phyloP scores from a whole-genome alignment of 2,329 filamentous ascomycete genomes.

The Aspergillus carbonarius region DNA sequence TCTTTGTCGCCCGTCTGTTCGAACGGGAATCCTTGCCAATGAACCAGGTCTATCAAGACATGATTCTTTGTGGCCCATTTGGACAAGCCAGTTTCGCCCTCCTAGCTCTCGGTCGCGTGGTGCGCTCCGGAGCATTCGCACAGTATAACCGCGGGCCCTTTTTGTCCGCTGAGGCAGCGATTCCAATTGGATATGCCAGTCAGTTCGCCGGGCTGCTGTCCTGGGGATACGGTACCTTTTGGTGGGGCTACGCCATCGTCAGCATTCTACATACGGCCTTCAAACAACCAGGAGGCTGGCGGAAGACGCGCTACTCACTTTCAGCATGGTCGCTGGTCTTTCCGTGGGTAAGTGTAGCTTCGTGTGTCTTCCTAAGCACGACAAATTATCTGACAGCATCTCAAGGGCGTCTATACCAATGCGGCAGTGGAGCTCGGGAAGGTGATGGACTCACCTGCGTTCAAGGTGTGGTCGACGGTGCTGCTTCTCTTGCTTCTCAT shows the following conservation, averaged over 20 bases:
- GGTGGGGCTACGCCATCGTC: conserved; percentile 43
- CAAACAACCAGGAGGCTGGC: conserved; percentile 20
- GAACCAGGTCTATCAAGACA: conserved; percentile 36
- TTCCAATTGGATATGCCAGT: conserved; percentile 33
- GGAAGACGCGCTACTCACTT: conserved; percentile 29
- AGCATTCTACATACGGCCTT: conserved; percentile 32
- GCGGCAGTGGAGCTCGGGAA: conserved; percentile 39
- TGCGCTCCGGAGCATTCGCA: conserved; percentile 30
- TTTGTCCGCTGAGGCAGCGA: conserved; percentile 34
- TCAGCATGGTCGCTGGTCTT: conserved; percentile 41
- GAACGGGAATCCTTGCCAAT: conserved; percentile 21
- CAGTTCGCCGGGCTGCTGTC: conserved; percentile 39
- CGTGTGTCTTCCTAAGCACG: too few relatives aligned
- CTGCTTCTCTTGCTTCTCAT: conserved; percentile 37
- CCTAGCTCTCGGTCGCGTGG: conserved; percentile 37
- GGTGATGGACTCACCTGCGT: conserved; percentile 40
- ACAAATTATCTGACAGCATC: background rate
- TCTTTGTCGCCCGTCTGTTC: conserved; percentile 37
- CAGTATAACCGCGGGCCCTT: conserved; percentile 34
- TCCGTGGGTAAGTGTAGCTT: conserved; percentile 35
- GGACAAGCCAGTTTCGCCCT: conserved; percentile 43
- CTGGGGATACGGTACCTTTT: conserved; percentile 45
- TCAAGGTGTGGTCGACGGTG: conserved; percentile 40
- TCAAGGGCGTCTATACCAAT: conserved; percentile 42
- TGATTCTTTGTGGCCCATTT: conserved; percentile 44